phyloP scores from a whole-genome alignment of 371 early-diverging fungal species.

The Choanephora cucurbitarum region DNA sequence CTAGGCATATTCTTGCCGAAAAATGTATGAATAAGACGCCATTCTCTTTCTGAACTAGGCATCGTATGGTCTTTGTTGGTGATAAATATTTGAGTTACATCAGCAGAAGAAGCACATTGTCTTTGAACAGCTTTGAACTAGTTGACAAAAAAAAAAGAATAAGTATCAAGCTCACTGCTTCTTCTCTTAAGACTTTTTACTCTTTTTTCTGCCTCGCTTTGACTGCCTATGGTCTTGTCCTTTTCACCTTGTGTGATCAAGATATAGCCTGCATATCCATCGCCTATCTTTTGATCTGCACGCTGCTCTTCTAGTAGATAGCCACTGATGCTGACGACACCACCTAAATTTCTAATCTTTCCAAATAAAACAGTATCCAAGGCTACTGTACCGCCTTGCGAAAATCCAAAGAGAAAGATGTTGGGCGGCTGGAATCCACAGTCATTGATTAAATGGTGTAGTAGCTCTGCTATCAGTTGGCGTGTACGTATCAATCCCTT shows the following conservation, averaged over 20 bases:
- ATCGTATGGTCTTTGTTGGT: slow-evolving; percentile 52
- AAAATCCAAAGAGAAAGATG: slow-evolving; percentile 74
- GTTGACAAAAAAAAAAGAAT: not conserved
- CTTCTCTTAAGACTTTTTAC: slow-evolving; percentile 15
- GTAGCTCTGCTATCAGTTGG: slow-evolving; percentile 32
- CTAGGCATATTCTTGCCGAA: slow-evolving; percentile 54
- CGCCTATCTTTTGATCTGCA: slow-evolving; percentile 22
- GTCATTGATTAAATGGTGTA: slow-evolving; percentile 44
- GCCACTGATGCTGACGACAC: slow-evolving; percentile 58
- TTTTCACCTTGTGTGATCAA: slow-evolving; percentile 59
- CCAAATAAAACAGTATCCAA: slow-evolving; percentile 64
- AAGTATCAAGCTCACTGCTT: too few relatives aligned
- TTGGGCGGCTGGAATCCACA: slow-evolving; percentile 48
- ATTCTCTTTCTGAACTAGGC: slow-evolving; percentile 53
- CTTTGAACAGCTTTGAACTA: slow-evolving; percentile 40
- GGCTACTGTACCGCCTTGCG: slow-evolving; percentile 72
- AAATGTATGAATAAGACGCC: slow-evolving; percentile 58
- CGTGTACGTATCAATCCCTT: slow-evolving; percentile 45
- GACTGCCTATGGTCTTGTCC: slow-evolving; percentile 43
- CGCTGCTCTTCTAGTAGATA: slow-evolving; percentile 57
- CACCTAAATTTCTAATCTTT: slow-evolving; percentile 40
- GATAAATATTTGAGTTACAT: slow-evolving; percentile 41
- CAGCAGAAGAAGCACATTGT: slow-evolving; percentile 37
- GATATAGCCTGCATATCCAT: slow-evolving; percentile 47
- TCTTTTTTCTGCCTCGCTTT: slow-evolving; percentile 43